Evolutionary conservation across 106 monocot genomes (phyloP), one percentile per base, ranked within the genome.

Genomic region (Acanthochlamys bracteata): DNA sequence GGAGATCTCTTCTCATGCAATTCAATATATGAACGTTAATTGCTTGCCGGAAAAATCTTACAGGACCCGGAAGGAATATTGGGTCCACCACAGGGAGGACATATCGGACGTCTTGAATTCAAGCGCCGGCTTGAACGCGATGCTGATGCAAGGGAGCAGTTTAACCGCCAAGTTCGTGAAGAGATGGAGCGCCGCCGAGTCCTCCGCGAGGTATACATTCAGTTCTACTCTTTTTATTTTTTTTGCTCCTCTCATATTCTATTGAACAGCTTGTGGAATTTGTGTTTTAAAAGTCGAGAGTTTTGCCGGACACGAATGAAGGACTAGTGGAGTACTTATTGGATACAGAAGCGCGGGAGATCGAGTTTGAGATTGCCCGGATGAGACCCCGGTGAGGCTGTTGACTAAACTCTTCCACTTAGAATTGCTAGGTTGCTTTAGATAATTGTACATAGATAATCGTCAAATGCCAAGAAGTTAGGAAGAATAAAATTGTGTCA

Each of bases 11-110:
- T n/a, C n/a, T n/a, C n/a, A n/a, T n/a, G n/a, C n/a, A n/a, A n/a
- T n/a, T n/a, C n/a, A n/a, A n/a, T n/a, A n/a, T n/a, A n/a, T n/a
- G n/a, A n/a, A n/a, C n/a, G n/a, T n/a, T n/a, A n/a, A n/a, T n/a
- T n/a, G n/a, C n/a, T n/a, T n/a, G n/a, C n/a, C n/a, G n/a, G n/a
- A n/a, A n/a, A n/a, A n/a, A n/a, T 22, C 9, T 7, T 10, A 43
- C 24, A 90, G 95, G 95, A 95, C 53, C 95, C 95, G 4, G 90
- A 95, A 25, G 95, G 95, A 15, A 65, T 95, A 46, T 76, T 95
- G n/a, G 90, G 87, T 0, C 81, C 82, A 51, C 76, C 95, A 20
- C 41, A 75, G 59, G 77, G 78, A 3, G 94, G 90, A 51, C 90
- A 84, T 71, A 86, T 95, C 43, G 79, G 78, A 0, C 63, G 87